Base-by-base conservation (phyloP, 768 basidiomycete species). In the Atractiella rhizophila region DNA sequence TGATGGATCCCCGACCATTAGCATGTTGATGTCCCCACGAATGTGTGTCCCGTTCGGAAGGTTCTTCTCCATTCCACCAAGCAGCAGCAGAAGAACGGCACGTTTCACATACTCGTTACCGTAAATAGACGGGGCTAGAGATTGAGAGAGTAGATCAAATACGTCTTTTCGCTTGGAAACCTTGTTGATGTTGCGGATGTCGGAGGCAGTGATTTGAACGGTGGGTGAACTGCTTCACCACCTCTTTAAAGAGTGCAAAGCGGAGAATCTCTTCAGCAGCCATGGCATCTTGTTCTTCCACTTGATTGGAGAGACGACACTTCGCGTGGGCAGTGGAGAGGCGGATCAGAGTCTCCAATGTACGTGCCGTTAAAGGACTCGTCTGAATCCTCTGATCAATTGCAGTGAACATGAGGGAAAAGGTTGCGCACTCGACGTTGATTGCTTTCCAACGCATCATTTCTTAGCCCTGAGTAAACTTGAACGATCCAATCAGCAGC, bases 1-100 rank as follows among this genome's bases (percentile, higher is more conserved):
- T n/a, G 76, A 80, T 8, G 91, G 91, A 60, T 98, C 91, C 46
- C 91, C 91, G 44, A 98, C 86, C 88, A 98, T 96, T 52, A 98
- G 71, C 55, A 96, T 66, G 61, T 98, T 98, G 67, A 98, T 96
- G 59, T 98, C 91, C 33, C 91, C 91, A 66, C 91, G 76, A 55
- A 96, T 88, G 56, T 96, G 91, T 1, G 91, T 94, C 38, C 91
- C 88, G 56, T 98, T 96, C 21, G 76, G 70, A 42, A 96, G 62
- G 57, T 96, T 96, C 68, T 98, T 98, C 63, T 96, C 91, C 37
- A 82, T 79, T 23, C 91, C 91, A 25, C 88, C 85, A 30, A 98
- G 73, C 13, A 98, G 69, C 10, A 98, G 70, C 21, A 98, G 71
- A 13, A 94, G 66, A 53, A 94, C 70, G 13, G 91, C 86, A 45